These are phyloP conservation scores for Linnemannia schmuckeri DNA, from an alignment of 192 early-diverging fungal genomes.

Conservation along the genomic window DNA sequence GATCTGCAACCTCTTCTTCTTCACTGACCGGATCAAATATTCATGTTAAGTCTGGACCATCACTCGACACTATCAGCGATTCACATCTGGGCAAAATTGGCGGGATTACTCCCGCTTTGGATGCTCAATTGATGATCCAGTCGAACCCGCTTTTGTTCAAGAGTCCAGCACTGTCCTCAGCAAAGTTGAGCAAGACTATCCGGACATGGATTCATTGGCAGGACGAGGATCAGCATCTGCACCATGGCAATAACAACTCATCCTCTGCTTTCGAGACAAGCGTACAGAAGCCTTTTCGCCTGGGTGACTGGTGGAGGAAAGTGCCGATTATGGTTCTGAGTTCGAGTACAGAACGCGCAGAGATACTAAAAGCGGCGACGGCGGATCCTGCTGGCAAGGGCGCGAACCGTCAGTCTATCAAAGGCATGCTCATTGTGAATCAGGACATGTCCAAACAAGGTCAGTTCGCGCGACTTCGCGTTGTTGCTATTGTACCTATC, in stretches of 20 bases:
- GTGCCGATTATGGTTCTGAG: conserved; percentile 43
- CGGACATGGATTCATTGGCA: conserved; percentile 56
- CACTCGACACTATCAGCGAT: neutral
- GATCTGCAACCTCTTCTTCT: neutral
- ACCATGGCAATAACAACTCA: too few relatives aligned
- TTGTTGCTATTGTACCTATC: neutral
- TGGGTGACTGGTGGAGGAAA: conserved; percentile 46
- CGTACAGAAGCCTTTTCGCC: neutral
- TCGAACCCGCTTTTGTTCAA: conserved; percentile 81
- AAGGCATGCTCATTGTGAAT: conserved; percentile 37
- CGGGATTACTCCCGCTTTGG: conserved; percentile 21
- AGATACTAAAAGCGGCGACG: neutral
- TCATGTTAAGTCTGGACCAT: neutral
- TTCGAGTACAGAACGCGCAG: conserved; percentile 11
- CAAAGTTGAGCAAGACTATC: conserved; percentile 22
- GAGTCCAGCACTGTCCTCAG: conserved; percentile 63
- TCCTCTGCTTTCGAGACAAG: neutral
- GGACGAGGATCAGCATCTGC: conserved; percentile 29
- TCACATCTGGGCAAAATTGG: conserved; percentile 38
- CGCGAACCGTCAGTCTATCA: neutral
- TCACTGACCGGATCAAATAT: neutral
- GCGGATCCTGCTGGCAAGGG: neutral
- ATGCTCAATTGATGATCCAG: conserved; percentile 67
- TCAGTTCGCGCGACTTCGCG: neutral
- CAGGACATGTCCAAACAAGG: conserved; percentile 48